Base-by-base conservation (phyloP, 1,284 basidiomycete genomes). In the Moniliophthora roreri region DNA sequence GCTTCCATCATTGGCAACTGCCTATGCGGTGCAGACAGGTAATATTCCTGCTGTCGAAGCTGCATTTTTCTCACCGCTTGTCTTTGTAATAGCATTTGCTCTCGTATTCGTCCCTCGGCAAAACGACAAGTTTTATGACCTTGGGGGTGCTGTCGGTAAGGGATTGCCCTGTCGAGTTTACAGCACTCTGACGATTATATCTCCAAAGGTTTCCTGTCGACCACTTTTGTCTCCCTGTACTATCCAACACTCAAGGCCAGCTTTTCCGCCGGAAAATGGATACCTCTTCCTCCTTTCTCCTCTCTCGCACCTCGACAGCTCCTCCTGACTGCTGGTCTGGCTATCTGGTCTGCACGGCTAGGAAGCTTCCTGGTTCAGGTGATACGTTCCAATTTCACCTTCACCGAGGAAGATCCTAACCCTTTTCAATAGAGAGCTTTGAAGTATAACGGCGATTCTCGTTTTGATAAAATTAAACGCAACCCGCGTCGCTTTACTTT, bases 381-480 rank as follows among this genome's bases (percentile, higher is more conserved):
- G 61, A 6, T 26, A 28, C 39, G 15, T 18, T 28, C 36, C 50
- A 21, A 24, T 1, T 53, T 20, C 15, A 38, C 38, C 11, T 9
- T 28, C 10, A 36, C 1, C n/a, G 20, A 49, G 20, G 16, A 18
- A 34, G 23, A 32, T 18, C n/a, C 4, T n/a, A 6, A 34, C 37
- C 35, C 10, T 10, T 15, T 18, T 13, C 23, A 36, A 26, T 49
- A 78, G 74, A 63, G 77, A 52, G 69, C 73, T 1, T 64, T 76
- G 38, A 72, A 73, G 55, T 64, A 72, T 1, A 75, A 75, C 6
- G 75, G 75, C 11, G 88, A 91, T 66, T 83, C 85, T 7, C 72
- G 89, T 15, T 91, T 91, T 59, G 84, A 89, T 51, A 70, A 84
- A 57, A 77, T 89, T 55, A 90, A 88, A 66, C 78, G 78, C 52